Evolutionary conservation across 352 stramenopile species (phyloP).

Genomic region (Globisporangium canariense): DNA sequence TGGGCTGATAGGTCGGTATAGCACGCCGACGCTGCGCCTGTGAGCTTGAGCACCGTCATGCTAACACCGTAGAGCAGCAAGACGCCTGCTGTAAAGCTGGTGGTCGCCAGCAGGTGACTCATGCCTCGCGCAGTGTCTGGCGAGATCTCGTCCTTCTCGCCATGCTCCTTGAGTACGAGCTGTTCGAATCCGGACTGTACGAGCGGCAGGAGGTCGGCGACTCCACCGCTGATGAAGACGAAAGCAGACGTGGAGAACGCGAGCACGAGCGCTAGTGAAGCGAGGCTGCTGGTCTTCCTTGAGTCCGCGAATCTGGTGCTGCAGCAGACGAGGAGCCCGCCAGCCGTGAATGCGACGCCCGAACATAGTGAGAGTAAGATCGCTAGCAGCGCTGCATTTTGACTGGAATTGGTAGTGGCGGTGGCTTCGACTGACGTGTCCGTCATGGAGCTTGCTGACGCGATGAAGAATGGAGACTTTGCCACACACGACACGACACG

Average conservation of each 20-base stretch:
- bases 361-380: neutral
- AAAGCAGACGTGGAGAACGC: constrained; percentile 1
- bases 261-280: neutral
- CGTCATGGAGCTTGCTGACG: neutral
- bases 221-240: neutral
- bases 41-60: neutral
- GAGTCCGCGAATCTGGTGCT: neutral
- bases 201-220: neutral
- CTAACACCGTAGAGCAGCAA: neutral
- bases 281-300: neutral
- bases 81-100: neutral
- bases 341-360: neutral
- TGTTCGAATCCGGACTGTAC: constrained; percentile 5
- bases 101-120: neutral
- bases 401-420: neutral
- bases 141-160: neutral
- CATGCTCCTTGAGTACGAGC: neutral
- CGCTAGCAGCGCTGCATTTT: neutral
- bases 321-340: neutral
- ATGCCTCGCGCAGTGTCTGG: neutral
- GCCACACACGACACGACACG: neutral
- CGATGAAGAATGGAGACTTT: neutral
- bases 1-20: neutral
- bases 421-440: neutral
- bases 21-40: neutral